Base-by-base conservation (phyloP, 148 eudicot species). In the Silene conica region DNA sequence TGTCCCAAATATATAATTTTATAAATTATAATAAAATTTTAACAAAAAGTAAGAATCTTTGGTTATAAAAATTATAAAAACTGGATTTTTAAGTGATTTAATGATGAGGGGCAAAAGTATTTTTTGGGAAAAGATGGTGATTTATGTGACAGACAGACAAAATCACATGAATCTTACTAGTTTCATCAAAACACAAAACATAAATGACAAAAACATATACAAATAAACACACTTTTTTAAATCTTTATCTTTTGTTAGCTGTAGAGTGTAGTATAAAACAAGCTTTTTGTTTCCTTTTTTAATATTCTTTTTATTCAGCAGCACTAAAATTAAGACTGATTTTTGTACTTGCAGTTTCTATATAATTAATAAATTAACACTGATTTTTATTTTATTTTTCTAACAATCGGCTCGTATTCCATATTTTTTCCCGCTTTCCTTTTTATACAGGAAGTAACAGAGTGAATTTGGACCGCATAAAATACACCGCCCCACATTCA, bases 101-200 rank as follows among this genome's bases (percentile, higher is more conserved):
- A 75, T 71, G 69, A 67, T 65, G 56, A 26, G 79, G 76, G 82
- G 19, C 70, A 46, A 19, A 15, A 8, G 21, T 26, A 9, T 56
- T 34, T 34, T 28, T 66, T 60, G 73, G 21, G 63, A 62, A 48
- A 71, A 45, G 52, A 38, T 6, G 13, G 16, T 55, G 50, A 57
- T 22, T 61, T 65, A 18, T 19, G 61, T 12, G 69, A 52, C 23
- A 72, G 69, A 52, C 23, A 72, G 77, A 69, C 52, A 59, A 26
- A 74, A 67, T 86, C 88, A 86, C 88, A 83, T 73, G 88, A 81
- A 79, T 77, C 88, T 77, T 73, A 76, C 83, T 70, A 23, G 6
- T 64, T 72, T 73, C 73, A 79, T 54, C 68, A 70, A 68, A 45
- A 20, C 55, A 50, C 71, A 20, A 20, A n/a, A 41, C 70, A 28